Conservation (phyloP, 1,284 basidiomycete genomes). For the Ustilago vetiveriae region DNA sequence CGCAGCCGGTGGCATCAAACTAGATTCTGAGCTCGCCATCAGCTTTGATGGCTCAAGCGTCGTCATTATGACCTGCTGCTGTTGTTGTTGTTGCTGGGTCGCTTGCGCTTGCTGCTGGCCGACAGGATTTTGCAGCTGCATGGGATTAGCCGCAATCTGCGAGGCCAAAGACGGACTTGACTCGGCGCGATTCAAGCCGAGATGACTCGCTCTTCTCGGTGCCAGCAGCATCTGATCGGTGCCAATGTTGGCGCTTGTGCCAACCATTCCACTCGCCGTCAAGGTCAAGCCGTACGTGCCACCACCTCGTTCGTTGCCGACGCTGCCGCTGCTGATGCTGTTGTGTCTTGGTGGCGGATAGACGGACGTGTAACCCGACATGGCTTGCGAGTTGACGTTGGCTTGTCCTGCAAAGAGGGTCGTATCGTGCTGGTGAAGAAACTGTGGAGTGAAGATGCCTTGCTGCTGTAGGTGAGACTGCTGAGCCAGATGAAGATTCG, state of each 20-base stretch:
- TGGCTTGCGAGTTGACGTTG: constrained; percentile 12
- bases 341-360: constrained; percentile 40
- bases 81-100: constrained; percentile 12
- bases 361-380: constrained; percentile 45
- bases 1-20: constrained; percentile 18
- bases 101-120: constrained; percentile 8
- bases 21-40: constrained; percentile 8
- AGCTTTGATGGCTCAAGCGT: constrained; percentile 34
- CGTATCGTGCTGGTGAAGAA: constrained; percentile 37
- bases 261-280: constrained; percentile 20
- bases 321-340: constrained; percentile 14
- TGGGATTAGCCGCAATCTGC: constrained; percentile 46
- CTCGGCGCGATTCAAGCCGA: constrained; percentile 19
- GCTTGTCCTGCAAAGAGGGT: constrained; percentile 26
- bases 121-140: constrained; percentile 45
- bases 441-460: constrained; percentile 32
- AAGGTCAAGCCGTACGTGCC: constrained; percentile 14
- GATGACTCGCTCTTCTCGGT: constrained; percentile 13
- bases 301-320: not conserved
- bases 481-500: constrained; percentile 31
- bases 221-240: constrained; percentile 28
- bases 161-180: constrained; percentile 36
- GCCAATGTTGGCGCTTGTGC: not conserved
- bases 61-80: constrained; percentile 16
- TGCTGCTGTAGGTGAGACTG: constrained; percentile 15